Percentiles rank a stretch among this genome's conserved stretches.
Evolutionary conservation across 2,329 filamentous ascomycete species (phyloP).

Genomic region (Lachnellula occidentalis): DNA sequence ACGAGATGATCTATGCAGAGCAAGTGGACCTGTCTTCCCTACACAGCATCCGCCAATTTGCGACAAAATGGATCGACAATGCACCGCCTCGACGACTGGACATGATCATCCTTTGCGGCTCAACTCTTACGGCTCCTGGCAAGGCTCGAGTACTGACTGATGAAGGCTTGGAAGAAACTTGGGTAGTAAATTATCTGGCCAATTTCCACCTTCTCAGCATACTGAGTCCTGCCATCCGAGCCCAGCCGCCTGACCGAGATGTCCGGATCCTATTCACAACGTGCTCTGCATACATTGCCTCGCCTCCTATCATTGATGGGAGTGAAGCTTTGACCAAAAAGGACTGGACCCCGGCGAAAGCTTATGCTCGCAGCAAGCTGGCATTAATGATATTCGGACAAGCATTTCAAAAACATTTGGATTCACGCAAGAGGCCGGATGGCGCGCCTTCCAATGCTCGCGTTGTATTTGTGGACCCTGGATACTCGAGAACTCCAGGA

Average conservation of each 20-base stretch:
- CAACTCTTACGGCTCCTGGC: conserved; percentile 66
- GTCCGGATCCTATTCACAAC: conserved; percentile 82
- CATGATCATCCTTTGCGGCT: conserved; percentile 84
- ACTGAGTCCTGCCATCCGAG: conserved; percentile 80
- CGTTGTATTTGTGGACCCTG: conserved; percentile 84
- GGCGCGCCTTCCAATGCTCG: conserved; percentile 74
- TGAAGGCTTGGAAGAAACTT: conserved; percentile 82
- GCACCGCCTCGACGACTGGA: conserved; percentile 82
- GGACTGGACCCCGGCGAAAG: conserved; percentile 49
- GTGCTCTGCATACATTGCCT: conserved; percentile 82
- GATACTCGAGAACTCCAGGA: conserved; percentile 77
- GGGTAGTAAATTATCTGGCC: conserved; percentile 91
- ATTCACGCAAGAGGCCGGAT: conserved; percentile 78
- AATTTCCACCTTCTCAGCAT: conserved; percentile 95
- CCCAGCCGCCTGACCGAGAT: conserved; percentile 89
- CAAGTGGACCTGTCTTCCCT: conserved; percentile 85
- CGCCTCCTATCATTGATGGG: conserved; percentile 57
- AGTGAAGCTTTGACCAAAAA: conserved; percentile 38
- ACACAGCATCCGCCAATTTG: conserved; percentile 87
- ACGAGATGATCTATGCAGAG: conserved; percentile 90
- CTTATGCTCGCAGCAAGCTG: conserved; percentile 64
- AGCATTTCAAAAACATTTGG: conserved; percentile 88
- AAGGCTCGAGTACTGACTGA: conserved; percentile 54
- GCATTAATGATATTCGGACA: conserved; percentile 85
- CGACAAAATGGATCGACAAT: conserved; percentile 98